Base-by-base conservation (phyloP, 1,284 basidiomycete species). In the Microbotryomycetes sp. region DNA sequence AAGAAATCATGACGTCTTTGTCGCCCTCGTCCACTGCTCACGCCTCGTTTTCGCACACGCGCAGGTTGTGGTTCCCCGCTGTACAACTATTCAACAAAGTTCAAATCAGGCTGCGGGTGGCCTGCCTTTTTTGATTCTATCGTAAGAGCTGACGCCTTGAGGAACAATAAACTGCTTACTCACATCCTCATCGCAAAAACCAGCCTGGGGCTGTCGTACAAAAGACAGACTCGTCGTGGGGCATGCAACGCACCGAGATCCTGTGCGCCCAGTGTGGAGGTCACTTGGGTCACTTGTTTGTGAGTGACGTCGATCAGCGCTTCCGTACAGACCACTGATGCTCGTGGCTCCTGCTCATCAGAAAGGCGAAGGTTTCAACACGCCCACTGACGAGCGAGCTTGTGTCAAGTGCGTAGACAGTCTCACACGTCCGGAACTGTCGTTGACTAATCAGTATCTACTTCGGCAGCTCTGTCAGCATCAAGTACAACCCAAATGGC, bases 21-120 rank as follows among this genome's bases (percentile, higher is more conserved):
- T 41, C 11, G n/a, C n/a, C n/a, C n/a, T n/a, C n/a, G n/a, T n/a
- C n/a, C n/a, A n/a, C n/a, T n/a, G n/a, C n/a, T n/a, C n/a, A n/a
- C n/a, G n/a, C n/a, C n/a, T n/a, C n/a, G n/a, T n/a, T n/a, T n/a
- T n/a, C n/a, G n/a, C n/a, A n/a, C n/a, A n/a, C n/a, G n/a, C n/a
- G 18, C 35, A 41, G 35, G 35, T 18, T 41, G 35, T 18, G 35
- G 35, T 26, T 67, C 73, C 47, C 75, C 75, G 2, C 69, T 76
- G 18, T 76, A 75, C 69, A 74, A 72, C 41, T 57, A 51, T 30
- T 46, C 51, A 23, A 69, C 69, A 47, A 76, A 77, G 71, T 78
- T 78, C 68, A 70, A 77, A 56, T 73, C 71, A 23, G 77, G 76
- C 18, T 78, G 77, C 56, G 77, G 77, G 11, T 78, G 77, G 60